Percentiles rank a stretch among this genome's conserved stretches.
Evolutionary conservation across 345 rosid genomes (phyloP).

Genomic region (Pistacia vera): DNA sequence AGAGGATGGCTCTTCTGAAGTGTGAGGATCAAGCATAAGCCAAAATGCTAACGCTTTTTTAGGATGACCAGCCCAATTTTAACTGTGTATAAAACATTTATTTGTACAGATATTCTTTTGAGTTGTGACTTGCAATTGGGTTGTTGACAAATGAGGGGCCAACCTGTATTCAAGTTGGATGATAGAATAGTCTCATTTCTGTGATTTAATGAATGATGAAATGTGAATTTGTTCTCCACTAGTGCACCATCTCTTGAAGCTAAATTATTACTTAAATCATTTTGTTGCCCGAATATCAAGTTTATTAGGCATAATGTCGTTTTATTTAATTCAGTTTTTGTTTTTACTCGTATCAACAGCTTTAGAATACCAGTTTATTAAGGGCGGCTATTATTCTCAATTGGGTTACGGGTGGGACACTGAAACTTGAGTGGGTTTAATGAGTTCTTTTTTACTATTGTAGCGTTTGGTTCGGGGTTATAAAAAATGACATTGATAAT

Average conservation of each 20-base stretch:
- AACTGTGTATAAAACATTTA: constrained; percentile 38
- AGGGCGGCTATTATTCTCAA: too few relatives aligned
- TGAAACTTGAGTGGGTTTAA: too few relatives aligned
- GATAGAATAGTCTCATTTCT: constrained; percentile 41
- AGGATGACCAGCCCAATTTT: constrained; percentile 21
- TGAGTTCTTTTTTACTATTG: too few relatives aligned
- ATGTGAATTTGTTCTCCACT: neutral
- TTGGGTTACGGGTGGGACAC: too few relatives aligned
- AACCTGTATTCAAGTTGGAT: constrained; percentile 30
- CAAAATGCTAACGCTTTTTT: constrained; percentile 3
- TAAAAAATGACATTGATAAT: too few relatives aligned
- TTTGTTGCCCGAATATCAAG: neutral
- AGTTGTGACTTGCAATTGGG: constrained; percentile 23
- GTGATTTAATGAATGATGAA: constrained; percentile 15
- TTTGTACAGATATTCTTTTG: constrained; percentile 82
- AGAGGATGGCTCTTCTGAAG: constrained; percentile 54
- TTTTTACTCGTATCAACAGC: too few relatives aligned
- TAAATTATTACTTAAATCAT: neutral
- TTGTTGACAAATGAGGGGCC: constrained; percentile 9
- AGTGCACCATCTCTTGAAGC: too few relatives aligned
- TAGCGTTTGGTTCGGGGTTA: too few relatives aligned
- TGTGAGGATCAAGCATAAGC: constrained; percentile 44
- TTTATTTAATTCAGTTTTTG: too few relatives aligned
- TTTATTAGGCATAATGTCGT: too few relatives aligned
- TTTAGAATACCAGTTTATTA: too few relatives aligned